Evolutionary conservation across 2,329 filamentous ascomycete genomes (phyloP).

Genomic region (Aureobasidium sp.): DNA sequence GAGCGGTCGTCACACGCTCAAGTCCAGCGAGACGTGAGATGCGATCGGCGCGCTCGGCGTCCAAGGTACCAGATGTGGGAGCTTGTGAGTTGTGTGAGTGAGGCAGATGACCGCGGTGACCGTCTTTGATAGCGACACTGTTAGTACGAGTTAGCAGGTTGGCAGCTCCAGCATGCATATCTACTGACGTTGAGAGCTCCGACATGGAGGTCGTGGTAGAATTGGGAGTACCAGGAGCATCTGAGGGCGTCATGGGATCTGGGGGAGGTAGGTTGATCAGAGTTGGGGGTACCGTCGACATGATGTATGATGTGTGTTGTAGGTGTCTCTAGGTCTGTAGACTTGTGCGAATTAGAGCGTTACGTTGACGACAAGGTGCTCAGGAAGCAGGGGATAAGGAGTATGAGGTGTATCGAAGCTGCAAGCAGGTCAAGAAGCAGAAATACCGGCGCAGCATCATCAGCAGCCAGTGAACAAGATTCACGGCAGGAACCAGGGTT

Average conservation of each 20-base stretch:
- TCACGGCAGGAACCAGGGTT: neutral
- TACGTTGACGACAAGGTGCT: neutral
- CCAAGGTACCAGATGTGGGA: slow-evolving; percentile 58
- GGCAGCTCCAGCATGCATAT: neutral
- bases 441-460: neutral
- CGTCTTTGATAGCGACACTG: slow-evolving; percentile 84
- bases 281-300: slow-evolving; percentile 43
- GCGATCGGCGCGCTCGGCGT: slow-evolving; percentile 87
- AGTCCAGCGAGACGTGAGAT: slow-evolving; percentile 93
- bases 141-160: neutral
- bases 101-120: slow-evolving; percentile 74
- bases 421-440: neutral
- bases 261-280: slow-evolving; percentile 79
- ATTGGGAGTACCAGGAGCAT: slow-evolving; percentile 88
- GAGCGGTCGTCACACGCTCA: slow-evolving; percentile 74
- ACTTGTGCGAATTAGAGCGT: neutral
- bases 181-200: slow-evolving; percentile 62
- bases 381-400: neutral
- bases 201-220: slow-evolving; percentile 89
- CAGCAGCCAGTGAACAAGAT: neutral
- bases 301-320: neutral
- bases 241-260: slow-evolving; percentile 77
- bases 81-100: slow-evolving; percentile 41
- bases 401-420: neutral
- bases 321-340: neutral